Base-by-base conservation (phyloP, 345 rosid species). In the Conringia planisiliqua region DNA sequence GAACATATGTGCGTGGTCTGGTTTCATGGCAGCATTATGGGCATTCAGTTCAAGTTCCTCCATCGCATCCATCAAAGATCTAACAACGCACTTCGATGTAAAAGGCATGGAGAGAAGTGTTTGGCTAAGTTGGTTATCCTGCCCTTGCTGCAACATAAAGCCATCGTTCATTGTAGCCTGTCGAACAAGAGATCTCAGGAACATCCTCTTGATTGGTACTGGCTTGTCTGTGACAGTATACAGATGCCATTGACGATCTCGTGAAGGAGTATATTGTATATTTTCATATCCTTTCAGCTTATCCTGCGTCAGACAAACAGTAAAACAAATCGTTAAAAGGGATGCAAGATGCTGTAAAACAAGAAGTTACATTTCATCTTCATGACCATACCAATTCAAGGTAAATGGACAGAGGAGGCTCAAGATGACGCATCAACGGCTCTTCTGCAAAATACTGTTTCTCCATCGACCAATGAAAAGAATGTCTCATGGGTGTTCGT, bases 241-340 rank as follows among this genome's bases (percentile, higher is more conserved):
- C 72, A 96, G 66, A 83, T 90, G 98, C 99, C 99, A 96, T 57
- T 89, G 98, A 40, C 99, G 88, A 78, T 90, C 97, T 58, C 94
- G 83, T 11, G 98, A 96, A 18, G 90, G 87, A 38, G 87, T 83
- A 56, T 96, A 96, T 64, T 86, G 85, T 73, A 88, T 88, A 64
- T 88, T 84, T 20, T 84, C 73, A 57, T 92, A 89, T 51, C 92
- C 96, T 83, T 92, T 92, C 70, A 96, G 94, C 85, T 96, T 96
- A 81, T 92, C 99, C 98, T 94, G 89, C 52, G 82, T 56, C 71
- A 73, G 33, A 50, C 14, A 58, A 50, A 65, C 47, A 59, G 56
- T 17, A 66, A 16, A 22, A 30, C 11, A 66, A 66, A 35, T 17
- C 6, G 12, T 16, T 71, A 38, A 16, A 48, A 32, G 32, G 24